A percentile compares a stretch with the other conserved stretches of the same genome.
phyloP scores from a whole-genome alignment of 176 grass and related monocot genomes.

The Cymbopogon citratus region DNA sequence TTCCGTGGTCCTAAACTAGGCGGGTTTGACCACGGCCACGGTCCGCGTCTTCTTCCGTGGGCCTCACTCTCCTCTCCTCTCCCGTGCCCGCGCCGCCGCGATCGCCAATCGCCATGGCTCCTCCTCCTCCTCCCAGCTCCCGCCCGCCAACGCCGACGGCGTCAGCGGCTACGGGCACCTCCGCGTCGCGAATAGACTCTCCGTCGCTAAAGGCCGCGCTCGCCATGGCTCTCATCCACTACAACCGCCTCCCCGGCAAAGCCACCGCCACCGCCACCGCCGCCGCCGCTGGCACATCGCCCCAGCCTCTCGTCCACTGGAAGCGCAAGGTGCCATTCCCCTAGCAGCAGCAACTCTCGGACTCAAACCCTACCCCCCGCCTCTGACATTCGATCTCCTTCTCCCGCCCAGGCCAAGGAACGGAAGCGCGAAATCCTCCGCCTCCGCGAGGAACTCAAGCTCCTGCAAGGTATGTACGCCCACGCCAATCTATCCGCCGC shows the following conservation, averaged over 20 bases:
- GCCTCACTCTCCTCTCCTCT: neutral
- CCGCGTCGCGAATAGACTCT: slow-evolving; percentile 46
- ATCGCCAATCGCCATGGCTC: slow-evolving; percentile 28
- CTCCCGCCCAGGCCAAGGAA: slow-evolving; percentile 61
- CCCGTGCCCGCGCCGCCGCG: neutral
- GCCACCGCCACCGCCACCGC: neutral
- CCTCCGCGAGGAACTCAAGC: slow-evolving; percentile 88
- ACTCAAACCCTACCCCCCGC: slow-evolving; percentile 13
- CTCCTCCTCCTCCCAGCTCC: slow-evolving; percentile 8
- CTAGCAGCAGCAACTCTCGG: neutral
- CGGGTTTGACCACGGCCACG: neutral
- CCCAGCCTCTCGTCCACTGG: slow-evolving; percentile 57
- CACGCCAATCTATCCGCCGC: neutral
- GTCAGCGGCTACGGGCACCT: neutral
- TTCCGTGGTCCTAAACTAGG: too few species aligned
- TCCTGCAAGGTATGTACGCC: slow-evolving; percentile 37
- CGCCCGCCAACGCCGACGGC: slow-evolving; percentile 21
- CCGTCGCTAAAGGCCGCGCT: slow-evolving; percentile 72
- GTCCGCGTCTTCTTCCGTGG: neutral
- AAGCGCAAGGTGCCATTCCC: slow-evolving; percentile 66
- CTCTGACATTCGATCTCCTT: neutral
- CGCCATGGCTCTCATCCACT: slow-evolving; percentile 67
- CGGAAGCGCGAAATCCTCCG: slow-evolving; percentile 75
- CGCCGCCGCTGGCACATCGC: slow-evolving; percentile 10
- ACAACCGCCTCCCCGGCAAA: slow-evolving; percentile 32